A percentile compares a stretch with the other conserved stretches of the same genome.
Evolutionary conservation across 116 monocot species (phyloP).

Genomic region (Dioscorea cayenensis): DNA sequence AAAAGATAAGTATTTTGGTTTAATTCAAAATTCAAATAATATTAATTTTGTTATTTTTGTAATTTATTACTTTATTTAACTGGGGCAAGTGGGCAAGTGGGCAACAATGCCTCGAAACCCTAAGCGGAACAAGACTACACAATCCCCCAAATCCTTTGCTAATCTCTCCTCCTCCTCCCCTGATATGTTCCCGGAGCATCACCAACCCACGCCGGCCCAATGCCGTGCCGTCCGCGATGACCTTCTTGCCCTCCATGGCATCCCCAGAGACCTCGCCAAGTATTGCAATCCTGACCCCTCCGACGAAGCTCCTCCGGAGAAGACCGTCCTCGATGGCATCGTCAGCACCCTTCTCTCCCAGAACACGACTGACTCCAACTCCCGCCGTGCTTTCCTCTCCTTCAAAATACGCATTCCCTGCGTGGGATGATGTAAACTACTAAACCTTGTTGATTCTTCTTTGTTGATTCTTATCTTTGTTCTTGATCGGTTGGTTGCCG

Average conservation of each 20-base stretch:
- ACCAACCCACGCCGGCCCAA: conserved; percentile 55
- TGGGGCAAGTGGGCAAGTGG: no score
- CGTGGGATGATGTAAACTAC: no score
- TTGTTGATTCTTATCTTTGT: not conserved
- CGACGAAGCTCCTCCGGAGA: not conserved
- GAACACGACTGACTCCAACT: no score
- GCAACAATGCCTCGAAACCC: not conserved
- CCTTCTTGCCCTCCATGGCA: conserved; percentile 60
- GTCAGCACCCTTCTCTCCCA: conserved; percentile 68
- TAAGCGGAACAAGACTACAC: not conserved
- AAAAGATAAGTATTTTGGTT: no score
- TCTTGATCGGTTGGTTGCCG: not conserved
- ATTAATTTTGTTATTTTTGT: no score
- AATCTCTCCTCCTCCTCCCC: conserved; percentile 3
- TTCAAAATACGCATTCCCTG: no score
- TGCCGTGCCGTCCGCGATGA: conserved; percentile 55
- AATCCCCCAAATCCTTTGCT: not conserved
- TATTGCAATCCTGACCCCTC: conserved; percentile 8
- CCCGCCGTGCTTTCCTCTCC: no score
- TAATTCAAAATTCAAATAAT: no score
- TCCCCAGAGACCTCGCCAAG: conserved; percentile 45
- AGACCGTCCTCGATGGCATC: conserved; percentile 75
- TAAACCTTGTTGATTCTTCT: no score
- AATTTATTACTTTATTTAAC: no score
- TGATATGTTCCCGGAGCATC: conserved; percentile 54